Evolutionary conservation across 2,329 filamentous ascomycete species (phyloP).

Genomic region (Microthyrium microscopicum): DNA sequence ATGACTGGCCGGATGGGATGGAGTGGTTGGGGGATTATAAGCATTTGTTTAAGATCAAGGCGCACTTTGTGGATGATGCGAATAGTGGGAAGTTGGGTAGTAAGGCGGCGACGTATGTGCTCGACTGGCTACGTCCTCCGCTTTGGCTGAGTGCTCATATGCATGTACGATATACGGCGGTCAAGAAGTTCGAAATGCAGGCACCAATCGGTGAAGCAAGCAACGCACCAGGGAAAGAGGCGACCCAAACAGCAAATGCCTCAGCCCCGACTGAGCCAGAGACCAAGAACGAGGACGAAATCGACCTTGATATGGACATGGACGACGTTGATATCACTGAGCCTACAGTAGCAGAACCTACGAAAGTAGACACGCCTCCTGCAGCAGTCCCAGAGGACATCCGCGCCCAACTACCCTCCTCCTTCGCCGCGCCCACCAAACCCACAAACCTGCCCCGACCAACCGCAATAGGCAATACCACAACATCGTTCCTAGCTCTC

Average conservation of each 20-base stretch:
- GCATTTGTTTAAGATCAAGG: conserved; percentile 56
- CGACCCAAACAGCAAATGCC: not conserved
- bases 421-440: conserved; percentile 4
- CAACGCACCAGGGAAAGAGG: not conserved
- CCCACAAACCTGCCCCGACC: conserved; percentile 37
- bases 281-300: conserved; percentile 48
- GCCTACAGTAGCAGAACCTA: conserved; percentile 9
- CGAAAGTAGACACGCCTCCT: conserved; percentile 19
- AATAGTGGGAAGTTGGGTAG: conserved; percentile 61
- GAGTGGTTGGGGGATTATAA: conserved; percentile 60
- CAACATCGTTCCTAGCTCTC: conserved; percentile 71
- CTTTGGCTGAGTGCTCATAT: conserved; percentile 88
- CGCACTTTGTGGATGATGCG: conserved; percentile 60
- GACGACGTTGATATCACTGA: too few species aligned
- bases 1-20: conserved; percentile 83
- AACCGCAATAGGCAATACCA: conserved; percentile 55
- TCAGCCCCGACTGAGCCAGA: conserved; percentile 9
- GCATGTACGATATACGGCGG: conserved; percentile 71
- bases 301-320: conserved; percentile 43
- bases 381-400: conserved; percentile 6
- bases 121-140: conserved; percentile 64
- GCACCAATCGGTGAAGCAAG: not conserved
- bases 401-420: conserved; percentile 8
- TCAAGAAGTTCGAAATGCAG: conserved; percentile 10
- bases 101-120: conserved; percentile 58